Evolutionary conservation across 345 rosid genomes (phyloP).

Genomic region (Salix exigua): DNA sequence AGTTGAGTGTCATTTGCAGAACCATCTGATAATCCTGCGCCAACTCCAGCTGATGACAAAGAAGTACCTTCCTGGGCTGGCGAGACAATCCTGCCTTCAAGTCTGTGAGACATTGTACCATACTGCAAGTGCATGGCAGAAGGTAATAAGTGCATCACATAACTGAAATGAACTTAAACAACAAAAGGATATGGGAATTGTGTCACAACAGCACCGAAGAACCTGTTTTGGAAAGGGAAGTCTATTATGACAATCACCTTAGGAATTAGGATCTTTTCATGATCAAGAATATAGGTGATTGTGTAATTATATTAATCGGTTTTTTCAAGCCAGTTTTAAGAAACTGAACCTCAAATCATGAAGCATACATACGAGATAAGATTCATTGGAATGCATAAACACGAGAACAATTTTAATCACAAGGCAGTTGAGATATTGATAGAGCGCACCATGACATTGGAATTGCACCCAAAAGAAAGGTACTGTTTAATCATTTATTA

Average conservation of each 20-base stretch:
- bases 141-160: background rate
- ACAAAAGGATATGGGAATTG: background rate
- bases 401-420: background rate
- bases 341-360: background rate
- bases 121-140: constrained; percentile 38
- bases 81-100: constrained; percentile 37
- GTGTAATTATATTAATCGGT: background rate
- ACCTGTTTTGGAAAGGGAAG: background rate
- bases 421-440: background rate
- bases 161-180: background rate
- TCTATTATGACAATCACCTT: background rate
- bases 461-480: background rate
- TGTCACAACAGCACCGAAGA: background rate
- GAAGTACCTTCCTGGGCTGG: constrained; percentile 40
- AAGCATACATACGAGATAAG: background rate
- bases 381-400: background rate
- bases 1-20: constrained; percentile 36
- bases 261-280: background rate
- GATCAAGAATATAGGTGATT: background rate
- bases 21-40: constrained; percentile 31
- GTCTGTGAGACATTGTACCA: constrained; percentile 40
- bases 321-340: background rate
- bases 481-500: background rate
- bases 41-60: constrained; percentile 33
- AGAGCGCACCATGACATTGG: background rate